A percentile compares a stretch with the other conserved stretches of the same genome.
Evolutionary conservation across 2,329 filamentous ascomycete genomes (phyloP).

Genomic region (Calonectria pseudoturangicola): DNA sequence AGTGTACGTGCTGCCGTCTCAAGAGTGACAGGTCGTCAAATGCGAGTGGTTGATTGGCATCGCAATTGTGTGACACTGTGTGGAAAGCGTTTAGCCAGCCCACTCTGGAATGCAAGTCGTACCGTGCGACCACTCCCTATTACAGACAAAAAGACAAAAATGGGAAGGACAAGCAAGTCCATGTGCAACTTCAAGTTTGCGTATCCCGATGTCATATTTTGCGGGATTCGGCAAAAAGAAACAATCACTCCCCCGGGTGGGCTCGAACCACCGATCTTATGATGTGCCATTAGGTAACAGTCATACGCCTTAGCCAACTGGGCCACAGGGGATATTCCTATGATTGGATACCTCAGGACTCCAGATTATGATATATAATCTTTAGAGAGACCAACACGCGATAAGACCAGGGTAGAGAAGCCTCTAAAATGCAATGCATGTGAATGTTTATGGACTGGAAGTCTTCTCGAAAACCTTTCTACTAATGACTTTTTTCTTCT

Average conservation of each 20-base stretch:
- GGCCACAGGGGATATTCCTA: conserved; percentile 27
- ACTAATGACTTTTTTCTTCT: too few species aligned
- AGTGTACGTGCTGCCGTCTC: too few species aligned
- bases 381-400: too few species aligned
- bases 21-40: background rate
- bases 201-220: background rate
- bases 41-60: background rate
- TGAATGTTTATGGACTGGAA: too few species aligned
- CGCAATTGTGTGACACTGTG: background rate
- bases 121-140: too few species aligned
- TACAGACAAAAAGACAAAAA: too few species aligned
- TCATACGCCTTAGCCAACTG: conserved; percentile 34
- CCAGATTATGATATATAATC: background rate
- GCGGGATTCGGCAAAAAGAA: background rate
- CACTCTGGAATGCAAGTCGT: background rate
- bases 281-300: conserved; percentile 31
- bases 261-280: conserved; percentile 33
- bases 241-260: conserved; percentile 21
- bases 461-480: too few species aligned
- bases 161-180: too few species aligned
- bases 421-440: too few species aligned
- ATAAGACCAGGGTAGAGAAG: too few species aligned
- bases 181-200: too few species aligned
- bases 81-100: background rate
- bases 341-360: background rate